Evolutionary conservation across 2,329 filamentous ascomycete species (phyloP).

Genomic region (Pyricularia pennisetigena): DNA sequence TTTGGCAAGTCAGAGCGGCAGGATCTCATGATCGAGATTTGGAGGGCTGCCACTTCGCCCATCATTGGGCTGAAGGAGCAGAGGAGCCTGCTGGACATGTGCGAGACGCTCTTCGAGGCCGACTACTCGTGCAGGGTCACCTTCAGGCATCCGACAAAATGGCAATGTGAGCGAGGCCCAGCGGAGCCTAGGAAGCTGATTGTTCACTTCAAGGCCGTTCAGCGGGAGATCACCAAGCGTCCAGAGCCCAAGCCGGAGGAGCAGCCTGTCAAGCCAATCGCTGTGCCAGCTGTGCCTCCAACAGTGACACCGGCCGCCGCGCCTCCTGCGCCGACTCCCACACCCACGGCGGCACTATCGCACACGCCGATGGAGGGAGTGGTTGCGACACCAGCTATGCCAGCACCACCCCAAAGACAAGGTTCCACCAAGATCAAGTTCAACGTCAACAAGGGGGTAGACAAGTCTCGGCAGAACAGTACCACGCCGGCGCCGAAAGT

Average conservation of each 20-base stretch:
- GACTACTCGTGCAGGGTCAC: slow-evolving; percentile 34
- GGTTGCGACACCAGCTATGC: neutral
- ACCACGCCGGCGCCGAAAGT: neutral
- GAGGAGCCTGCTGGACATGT: slow-evolving; percentile 39
- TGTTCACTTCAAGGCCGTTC: slow-evolving; percentile 11
- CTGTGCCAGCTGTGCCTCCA: neutral
- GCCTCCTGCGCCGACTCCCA: neutral
- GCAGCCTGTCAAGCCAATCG: neutral
- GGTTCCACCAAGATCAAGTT: slow-evolving; percentile 13
- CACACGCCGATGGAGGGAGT: neutral
- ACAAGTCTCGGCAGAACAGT: neutral
- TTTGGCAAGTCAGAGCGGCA: slow-evolving; percentile 22
- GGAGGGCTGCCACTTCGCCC: slow-evolving; percentile 38
- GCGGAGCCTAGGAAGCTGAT: slow-evolving; percentile 1
- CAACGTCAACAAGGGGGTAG: slow-evolving; percentile 6
- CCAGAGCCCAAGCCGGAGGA: neutral
- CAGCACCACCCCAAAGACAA: slow-evolving; percentile 9
- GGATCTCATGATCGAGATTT: slow-evolving; percentile 33
- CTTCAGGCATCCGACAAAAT: slow-evolving; percentile 35
- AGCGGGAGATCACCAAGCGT: slow-evolving; percentile 7
- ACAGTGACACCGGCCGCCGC: neutral
- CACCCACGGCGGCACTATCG: neutral
- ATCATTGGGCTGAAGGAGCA: slow-evolving; percentile 37
- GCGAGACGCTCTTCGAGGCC: slow-evolving; percentile 38
- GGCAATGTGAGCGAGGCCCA: slow-evolving; percentile 23